Percentiles rank a stretch among this genome's conserved stretches.
phyloP scores from a whole-genome alignment of 2,329 filamentous ascomycete genomes.

The Epichloe amarillans region DNA sequence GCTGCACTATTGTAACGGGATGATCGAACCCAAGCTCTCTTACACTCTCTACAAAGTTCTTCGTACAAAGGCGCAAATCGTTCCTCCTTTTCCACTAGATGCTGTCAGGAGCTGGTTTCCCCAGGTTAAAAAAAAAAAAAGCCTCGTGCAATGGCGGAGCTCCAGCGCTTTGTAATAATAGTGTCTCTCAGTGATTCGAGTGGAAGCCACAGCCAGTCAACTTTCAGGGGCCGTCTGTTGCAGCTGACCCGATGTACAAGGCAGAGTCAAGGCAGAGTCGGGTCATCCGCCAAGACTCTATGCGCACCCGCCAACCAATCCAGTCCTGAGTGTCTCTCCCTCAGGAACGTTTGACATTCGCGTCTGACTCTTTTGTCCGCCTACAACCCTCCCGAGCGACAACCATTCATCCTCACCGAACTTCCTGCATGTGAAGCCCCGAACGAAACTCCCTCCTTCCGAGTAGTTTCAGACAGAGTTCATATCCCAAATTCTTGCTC shows the following conservation, averaged over 20 bases:
- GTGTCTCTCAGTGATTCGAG: background rate
- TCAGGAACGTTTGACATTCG: background rate
- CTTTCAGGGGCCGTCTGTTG: background rate
- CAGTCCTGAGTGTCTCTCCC: background rate
- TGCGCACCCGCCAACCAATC: conserved; percentile 1
- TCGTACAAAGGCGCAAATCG: no score
- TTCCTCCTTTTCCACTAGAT: no score
- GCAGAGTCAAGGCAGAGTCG: background rate
- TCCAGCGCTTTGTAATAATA: background rate
- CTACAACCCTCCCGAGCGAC: background rate
- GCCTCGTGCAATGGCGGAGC: no score
- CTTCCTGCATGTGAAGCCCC: background rate
- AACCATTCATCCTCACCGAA: background rate
- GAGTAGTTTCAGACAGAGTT: background rate
- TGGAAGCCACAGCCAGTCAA: background rate
- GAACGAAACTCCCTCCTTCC: background rate
- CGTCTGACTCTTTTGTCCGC: background rate
- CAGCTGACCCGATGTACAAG: background rate
- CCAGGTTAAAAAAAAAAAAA: no score
- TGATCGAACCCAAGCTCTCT: no score
- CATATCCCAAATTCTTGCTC: background rate
- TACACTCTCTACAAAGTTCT: no score
- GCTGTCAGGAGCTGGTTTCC: no score
- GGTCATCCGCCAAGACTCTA: background rate
- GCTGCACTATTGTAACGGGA: no score